Percentiles rank a stretch among this genome's conserved stretches.
phyloP scores from a whole-genome alignment of 2,329 filamentous ascomycete species.

The Aspergillus tubingensis region DNA sequence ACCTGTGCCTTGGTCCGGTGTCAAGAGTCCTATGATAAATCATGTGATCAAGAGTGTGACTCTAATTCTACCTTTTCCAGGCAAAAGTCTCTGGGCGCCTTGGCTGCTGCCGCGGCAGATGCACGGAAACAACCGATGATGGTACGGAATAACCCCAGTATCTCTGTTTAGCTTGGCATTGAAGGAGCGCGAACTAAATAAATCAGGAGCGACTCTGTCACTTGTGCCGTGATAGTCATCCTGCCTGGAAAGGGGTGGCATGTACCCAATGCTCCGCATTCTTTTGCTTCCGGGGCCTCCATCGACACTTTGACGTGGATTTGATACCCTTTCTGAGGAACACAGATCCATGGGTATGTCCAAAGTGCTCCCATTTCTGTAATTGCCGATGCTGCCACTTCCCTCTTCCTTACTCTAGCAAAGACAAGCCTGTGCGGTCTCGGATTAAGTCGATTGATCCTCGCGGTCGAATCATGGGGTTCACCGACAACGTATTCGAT shows the following conservation, averaged over 20 bases:
- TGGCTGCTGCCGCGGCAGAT: constrained; percentile 28
- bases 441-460: constrained; percentile 36
- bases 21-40: background rate
- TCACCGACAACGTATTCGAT: constrained; percentile 42
- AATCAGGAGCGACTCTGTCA: constrained; percentile 36
- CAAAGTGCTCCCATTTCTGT: constrained; percentile 37
- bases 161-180: constrained; percentile 12
- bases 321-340: constrained; percentile 33
- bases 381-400: constrained; percentile 43
- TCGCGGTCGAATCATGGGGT: constrained; percentile 37
- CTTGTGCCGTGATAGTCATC: constrained; percentile 39
- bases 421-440: constrained; percentile 36
- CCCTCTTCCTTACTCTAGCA: constrained; percentile 34
- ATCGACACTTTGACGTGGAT: constrained; percentile 40
- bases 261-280: constrained; percentile 38
- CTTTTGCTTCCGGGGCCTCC: constrained; percentile 40
- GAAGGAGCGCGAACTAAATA: background rate
- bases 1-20: background rate
- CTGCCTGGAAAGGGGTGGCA: constrained; percentile 37
- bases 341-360: constrained; percentile 33
- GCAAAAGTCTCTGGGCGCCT: constrained; percentile 22
- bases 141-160: constrained; percentile 17
- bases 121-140: constrained; percentile 23
- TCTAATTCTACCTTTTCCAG: background rate
- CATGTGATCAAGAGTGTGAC: background rate